These are phyloP conservation scores for Calocera cornea DNA, from an alignment of 768 basidiomycete species.

Conservation along the genomic window DNA sequence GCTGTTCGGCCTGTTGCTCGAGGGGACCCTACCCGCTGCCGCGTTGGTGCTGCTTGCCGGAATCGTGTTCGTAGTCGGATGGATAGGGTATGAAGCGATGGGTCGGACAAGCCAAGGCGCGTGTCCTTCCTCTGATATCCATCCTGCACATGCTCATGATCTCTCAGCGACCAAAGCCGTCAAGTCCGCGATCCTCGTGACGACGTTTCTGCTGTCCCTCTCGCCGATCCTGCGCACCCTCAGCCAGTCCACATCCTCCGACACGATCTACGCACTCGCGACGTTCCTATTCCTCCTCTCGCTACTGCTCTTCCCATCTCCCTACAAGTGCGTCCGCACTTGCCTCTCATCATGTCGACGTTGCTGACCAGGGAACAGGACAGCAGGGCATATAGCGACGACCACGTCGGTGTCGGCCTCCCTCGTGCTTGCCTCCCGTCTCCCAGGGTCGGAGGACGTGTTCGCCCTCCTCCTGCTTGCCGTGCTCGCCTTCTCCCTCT, in stretches of 20 bases:
- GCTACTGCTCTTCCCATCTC: neutral
- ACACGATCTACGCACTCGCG: conserved; percentile 94
- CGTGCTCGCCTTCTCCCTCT: conserved; percentile 69
- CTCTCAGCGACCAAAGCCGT: conserved; percentile 49
- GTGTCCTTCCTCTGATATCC: conserved; percentile 4
- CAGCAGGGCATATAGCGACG: neutral
- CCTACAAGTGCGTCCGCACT: neutral
- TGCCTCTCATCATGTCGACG: neutral
- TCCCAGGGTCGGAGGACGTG: conserved; percentile 68
- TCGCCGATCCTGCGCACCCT: conserved; percentile 85
- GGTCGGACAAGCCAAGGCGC: neutral
- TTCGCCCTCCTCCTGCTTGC: conserved; percentile 81
- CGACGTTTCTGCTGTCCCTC: conserved; percentile 76
- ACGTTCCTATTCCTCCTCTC: conserved; percentile 60
- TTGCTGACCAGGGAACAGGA: neutral
- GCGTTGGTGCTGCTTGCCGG: conserved; percentile 53
- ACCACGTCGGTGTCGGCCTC: conserved; percentile 79
- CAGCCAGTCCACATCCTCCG: conserved; percentile 87
- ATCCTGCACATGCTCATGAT: neutral
- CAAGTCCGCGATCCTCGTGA: conserved; percentile 75
- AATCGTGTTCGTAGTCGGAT: conserved; percentile 45
- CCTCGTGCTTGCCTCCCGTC: conserved; percentile 82
- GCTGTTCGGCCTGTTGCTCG: conserved; percentile 60
- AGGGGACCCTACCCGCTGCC: conserved; percentile 51
- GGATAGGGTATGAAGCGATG: conserved; percentile 47